These are phyloP conservation scores for Gossypium schwendimanii DNA, from an alignment of 441 rosid species.

Conservation along the genomic window DNA sequence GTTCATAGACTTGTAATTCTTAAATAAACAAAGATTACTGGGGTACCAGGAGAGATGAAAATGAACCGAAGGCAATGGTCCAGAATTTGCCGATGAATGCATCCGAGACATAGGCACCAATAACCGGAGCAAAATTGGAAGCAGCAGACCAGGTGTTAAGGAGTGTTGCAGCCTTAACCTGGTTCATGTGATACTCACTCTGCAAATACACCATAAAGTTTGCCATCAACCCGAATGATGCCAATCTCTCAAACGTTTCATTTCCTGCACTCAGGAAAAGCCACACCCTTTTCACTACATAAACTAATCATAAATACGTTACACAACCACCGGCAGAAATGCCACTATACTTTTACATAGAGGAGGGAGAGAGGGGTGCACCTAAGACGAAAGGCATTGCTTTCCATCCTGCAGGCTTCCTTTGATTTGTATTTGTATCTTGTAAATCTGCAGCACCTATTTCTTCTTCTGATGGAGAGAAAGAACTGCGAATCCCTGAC, in stretches of 20 bases:
- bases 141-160: constrained; percentile 8
- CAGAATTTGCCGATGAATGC: constrained; percentile 10
- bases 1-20: no score
- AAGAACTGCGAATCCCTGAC: not conserved
- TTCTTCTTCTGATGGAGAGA: not conserved
- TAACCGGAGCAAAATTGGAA: constrained; percentile 6
- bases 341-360: not conserved
- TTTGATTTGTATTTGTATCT: not conserved
- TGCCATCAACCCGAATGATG: constrained; percentile 7
- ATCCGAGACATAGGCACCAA: constrained; percentile 13
- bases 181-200: constrained; percentile 12
- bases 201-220: constrained; percentile 12
- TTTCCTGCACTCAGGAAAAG: not conserved
- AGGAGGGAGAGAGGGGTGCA: not conserved
- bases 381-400: constrained; percentile 12
- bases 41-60: constrained; percentile 1
- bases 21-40: not conserved
- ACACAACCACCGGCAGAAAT: no score
- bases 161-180: constrained; percentile 6
- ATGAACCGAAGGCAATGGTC: constrained; percentile 6
- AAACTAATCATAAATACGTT: not conserved
- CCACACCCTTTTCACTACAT: not conserved
- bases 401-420: constrained; percentile 9
- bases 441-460: not conserved
- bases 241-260: constrained; percentile 13